Percentiles rank a stretch among this genome's conserved stretches.
Conservation (phyloP, 2,329 filamentous ascomycete species). For the Penicillium sp. region DNA sequence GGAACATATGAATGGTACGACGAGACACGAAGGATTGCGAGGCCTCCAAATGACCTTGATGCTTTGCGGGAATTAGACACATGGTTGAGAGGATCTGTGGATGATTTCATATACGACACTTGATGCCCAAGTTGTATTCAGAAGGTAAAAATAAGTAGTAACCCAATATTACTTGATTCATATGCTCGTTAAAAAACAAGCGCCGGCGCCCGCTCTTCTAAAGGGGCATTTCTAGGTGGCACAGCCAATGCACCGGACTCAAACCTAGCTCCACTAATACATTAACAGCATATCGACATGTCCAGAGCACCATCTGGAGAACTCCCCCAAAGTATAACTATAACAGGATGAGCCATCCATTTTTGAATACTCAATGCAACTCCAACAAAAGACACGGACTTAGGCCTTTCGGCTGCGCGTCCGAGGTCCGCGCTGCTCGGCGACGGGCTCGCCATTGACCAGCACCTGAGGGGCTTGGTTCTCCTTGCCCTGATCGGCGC, state of each 20-base stretch:
- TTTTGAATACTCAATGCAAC: not conserved
- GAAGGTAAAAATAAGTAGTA: not conserved
- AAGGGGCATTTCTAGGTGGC: constrained; percentile 4
- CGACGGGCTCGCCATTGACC: constrained; percentile 41
- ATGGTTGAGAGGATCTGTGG: not conserved
- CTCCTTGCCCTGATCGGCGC: constrained; percentile 30
- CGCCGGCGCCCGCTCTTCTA: constrained; percentile 13
- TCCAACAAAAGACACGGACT: not conserved
- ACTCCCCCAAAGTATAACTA: constrained; percentile 6
- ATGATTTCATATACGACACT: not conserved
- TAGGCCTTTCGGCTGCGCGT: constrained; percentile 29
- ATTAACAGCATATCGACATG: constrained; percentile 10
- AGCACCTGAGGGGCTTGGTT: constrained; percentile 38
- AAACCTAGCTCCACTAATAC: constrained; percentile 10
- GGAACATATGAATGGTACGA: not conserved
- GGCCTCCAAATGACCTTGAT: not conserved
- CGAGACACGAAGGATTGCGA: not conserved
- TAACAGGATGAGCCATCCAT: constrained; percentile 1
- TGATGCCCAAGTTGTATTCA: not conserved
- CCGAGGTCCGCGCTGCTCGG: constrained; percentile 24
- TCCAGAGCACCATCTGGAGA: constrained; percentile 3
- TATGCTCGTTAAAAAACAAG: constrained; percentile 13
- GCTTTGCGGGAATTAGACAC: not conserved
- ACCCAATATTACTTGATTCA: constrained; percentile 4
- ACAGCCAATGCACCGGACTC: constrained; percentile 1